phyloP scores from a whole-genome alignment of 1,139 yeast species.

The Candida sp. region DNA sequence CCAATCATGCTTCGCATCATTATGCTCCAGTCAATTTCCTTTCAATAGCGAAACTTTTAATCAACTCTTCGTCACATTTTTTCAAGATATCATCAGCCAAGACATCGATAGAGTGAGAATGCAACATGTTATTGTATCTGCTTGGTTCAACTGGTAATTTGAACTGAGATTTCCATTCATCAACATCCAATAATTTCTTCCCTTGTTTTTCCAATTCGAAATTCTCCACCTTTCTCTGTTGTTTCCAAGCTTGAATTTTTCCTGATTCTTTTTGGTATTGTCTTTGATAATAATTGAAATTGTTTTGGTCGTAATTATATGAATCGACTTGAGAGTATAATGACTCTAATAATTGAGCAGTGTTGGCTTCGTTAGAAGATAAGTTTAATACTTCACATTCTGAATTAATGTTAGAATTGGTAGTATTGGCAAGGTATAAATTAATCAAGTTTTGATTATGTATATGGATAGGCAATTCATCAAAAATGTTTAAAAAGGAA shows the following conservation, averaged over 20 bases:
- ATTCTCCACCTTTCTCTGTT: constrained; percentile 67
- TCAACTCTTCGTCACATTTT: constrained; percentile 61
- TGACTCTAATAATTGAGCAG: constrained; percentile 57
- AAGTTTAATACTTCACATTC: constrained; percentile 36
- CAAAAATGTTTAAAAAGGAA: constrained; percentile 66
- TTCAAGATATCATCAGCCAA: constrained; percentile 64
- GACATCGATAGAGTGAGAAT: constrained; percentile 66
- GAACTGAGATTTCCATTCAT: constrained; percentile 66
- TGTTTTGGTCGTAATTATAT: constrained; percentile 77
- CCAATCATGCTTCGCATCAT: too few relatives aligned
- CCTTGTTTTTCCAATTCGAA: constrained; percentile 56
- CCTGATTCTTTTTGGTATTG: constrained; percentile 67
- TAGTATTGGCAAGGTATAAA: constrained; percentile 30
- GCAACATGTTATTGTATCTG: constrained; percentile 68
- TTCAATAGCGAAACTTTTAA: constrained; percentile 58
- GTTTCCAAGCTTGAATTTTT: constrained; percentile 74
- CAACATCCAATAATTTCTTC: constrained; percentile 53
- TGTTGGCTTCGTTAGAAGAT: constrained; percentile 42
- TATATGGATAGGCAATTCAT: constrained; percentile 66
- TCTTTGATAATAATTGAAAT: constrained; percentile 82
- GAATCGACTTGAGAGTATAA: constrained; percentile 75
- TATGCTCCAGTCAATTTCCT: constrained; percentile 31
- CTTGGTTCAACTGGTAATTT: constrained; percentile 76
- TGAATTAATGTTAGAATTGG: constrained; percentile 2
- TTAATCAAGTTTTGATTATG: constrained; percentile 51